Conservation (phyloP, 2,329 filamentous ascomycete species). For the Fusarium liriodendri region DNA sequence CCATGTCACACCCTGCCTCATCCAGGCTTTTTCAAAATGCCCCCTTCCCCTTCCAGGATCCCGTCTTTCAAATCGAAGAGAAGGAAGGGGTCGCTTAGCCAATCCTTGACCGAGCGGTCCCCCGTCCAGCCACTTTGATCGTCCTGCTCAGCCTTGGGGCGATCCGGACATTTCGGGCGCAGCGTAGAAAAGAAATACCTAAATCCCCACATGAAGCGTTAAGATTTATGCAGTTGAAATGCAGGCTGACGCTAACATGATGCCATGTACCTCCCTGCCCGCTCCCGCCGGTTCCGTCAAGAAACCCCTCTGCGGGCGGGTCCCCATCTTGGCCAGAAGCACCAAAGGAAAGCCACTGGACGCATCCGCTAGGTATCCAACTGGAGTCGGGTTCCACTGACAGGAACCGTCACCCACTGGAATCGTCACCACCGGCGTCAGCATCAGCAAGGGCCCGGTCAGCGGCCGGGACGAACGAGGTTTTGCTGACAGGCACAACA, state of each 20-base stretch:
- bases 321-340: neutral
- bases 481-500: conserved; percentile 5
- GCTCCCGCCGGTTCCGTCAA: conserved; percentile 30
- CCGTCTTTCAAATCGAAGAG: neutral
- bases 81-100: neutral
- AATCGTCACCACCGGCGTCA: conserved; percentile 2
- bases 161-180: conserved; percentile 8
- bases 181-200: neutral
- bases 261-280: conserved; percentile 8
- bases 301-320: conserved; percentile 1
- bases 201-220: conserved; percentile 17
- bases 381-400: neutral
- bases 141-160: conserved; percentile 25
- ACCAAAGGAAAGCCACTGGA: conserved; percentile 2
- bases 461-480: neutral
- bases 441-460: neutral
- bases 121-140: conserved; percentile 24
- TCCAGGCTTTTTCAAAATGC: neutral
- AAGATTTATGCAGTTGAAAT: neutral
- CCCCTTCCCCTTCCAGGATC: neutral
- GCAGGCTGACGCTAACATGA: conserved; percentile 20
- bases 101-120: conserved; percentile 3
- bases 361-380: neutral
- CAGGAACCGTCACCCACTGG: conserved; percentile 9
- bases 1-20: conserved; percentile 1